Conservation (phyloP, 2,329 filamentous ascomycete species). For the Tolypocladium cylindrosporum region DNA sequence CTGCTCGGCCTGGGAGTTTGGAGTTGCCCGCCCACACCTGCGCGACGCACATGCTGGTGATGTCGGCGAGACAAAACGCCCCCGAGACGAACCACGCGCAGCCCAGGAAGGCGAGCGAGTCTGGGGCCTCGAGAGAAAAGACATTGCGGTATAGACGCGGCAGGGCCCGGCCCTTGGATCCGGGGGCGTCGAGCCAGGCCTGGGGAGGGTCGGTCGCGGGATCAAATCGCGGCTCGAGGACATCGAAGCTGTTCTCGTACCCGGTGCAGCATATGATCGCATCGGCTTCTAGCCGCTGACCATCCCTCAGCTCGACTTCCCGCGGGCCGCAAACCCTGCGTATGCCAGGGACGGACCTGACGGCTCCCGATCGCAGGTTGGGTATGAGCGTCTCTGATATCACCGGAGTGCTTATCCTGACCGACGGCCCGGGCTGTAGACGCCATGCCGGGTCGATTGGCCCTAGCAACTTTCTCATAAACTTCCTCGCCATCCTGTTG, state of each 20-base stretch:
- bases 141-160: background rate
- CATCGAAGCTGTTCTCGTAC: background rate
- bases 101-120: slow-evolving; percentile 28
- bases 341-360: background rate
- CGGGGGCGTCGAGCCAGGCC: background rate
- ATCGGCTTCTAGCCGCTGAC: background rate
- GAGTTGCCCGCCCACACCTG: slow-evolving; percentile 13
- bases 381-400: background rate
- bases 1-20: slow-evolving; percentile 13
- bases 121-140: slow-evolving; percentile 10
- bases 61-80: slow-evolving; percentile 13
- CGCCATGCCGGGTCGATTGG: background rate
- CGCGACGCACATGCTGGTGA: slow-evolving; percentile 21
- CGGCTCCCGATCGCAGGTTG: background rate
- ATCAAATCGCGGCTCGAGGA: background rate
- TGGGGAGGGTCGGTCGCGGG: background rate
- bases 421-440: background rate
- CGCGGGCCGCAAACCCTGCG: background rate
- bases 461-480: background rate
- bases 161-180: background rate
- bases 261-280: background rate
- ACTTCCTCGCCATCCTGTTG: background rate
- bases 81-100: slow-evolving; percentile 14
- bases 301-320: background rate
- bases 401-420: background rate